Conservation (phyloP, 768 basidiomycete genomes). For the Panaeolus cyanescens region DNA sequence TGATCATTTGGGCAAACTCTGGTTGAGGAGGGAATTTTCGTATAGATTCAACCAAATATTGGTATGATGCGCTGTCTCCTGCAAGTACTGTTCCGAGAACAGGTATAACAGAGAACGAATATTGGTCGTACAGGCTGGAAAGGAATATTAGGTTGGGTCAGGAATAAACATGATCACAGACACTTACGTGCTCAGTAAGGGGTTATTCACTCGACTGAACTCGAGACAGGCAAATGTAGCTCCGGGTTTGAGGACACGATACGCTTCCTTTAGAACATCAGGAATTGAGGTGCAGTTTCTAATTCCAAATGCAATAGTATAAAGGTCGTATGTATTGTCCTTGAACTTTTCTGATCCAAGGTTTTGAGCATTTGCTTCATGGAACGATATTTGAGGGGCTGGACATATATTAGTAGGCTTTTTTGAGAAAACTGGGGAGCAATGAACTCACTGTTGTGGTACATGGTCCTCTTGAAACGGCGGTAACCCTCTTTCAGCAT, state of each 20-base stretch:
- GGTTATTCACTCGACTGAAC: conserved; percentile 91
- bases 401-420: neutral
- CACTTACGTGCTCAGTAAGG: conserved; percentile 79
- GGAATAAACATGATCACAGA: neutral
- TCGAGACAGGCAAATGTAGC: conserved; percentile 95
- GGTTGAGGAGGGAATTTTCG: conserved; percentile 88
- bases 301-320: conserved; percentile 99
- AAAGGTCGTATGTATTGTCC: conserved; percentile 88
- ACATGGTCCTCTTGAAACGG: conserved; percentile 96
- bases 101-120: conserved; percentile 95
- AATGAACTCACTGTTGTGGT: conserved; percentile 81
- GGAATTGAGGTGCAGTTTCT: conserved; percentile 95
- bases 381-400: conserved; percentile 94
- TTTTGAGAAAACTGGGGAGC: neutral
- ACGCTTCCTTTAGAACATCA: conserved; percentile 83
- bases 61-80: conserved; percentile 92
- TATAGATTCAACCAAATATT: conserved; percentile 97
- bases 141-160: conserved; percentile 9
- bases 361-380: conserved; percentile 90
- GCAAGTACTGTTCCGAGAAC: conserved; percentile 96
- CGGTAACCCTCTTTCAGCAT: conserved; percentile 93
- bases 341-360: conserved; percentile 68
- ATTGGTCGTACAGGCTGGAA: conserved; percentile 85
- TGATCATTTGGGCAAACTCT: conserved; percentile 88
- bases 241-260: conserved; percentile 95